phyloP scores from a whole-genome alignment of 2,329 filamentous ascomycete genomes.

The Ophiostoma angusticollis region DNA sequence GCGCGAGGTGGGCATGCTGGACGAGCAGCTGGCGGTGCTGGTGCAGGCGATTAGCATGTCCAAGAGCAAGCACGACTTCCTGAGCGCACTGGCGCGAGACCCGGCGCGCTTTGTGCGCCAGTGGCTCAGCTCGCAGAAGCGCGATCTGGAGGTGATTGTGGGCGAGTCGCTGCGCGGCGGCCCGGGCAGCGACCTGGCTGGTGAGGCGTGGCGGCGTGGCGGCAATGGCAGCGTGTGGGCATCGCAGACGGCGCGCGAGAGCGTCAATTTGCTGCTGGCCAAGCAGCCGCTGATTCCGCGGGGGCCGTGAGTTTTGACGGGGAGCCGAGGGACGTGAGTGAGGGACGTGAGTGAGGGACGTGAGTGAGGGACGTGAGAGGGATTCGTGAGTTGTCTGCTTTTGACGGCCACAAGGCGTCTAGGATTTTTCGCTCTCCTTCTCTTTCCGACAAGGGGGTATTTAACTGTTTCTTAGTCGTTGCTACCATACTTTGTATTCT shows the following conservation, averaged over 20 bases:
- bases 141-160: slow-evolving; percentile 77
- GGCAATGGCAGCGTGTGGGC: slow-evolving; percentile 43
- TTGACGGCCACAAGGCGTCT: no score
- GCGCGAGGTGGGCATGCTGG: slow-evolving; percentile 61
- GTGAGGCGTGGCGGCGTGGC: slow-evolving; percentile 57
- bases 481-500: no score
- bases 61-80: slow-evolving; percentile 84
- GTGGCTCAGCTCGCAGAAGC: slow-evolving; percentile 84
- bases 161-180: slow-evolving; percentile 62
- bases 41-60: slow-evolving; percentile 73
- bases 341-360: no score
- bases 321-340: no score
- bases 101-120: slow-evolving; percentile 72
- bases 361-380: no score
- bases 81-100: slow-evolving; percentile 63
- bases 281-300: slow-evolving; percentile 29
- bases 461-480: no score
- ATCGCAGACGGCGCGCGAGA: slow-evolving; percentile 47
- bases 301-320: slow-evolving; percentile 2
- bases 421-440: no score
- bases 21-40: slow-evolving; percentile 74
- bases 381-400: no score
- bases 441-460: no score
- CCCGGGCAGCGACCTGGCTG: slow-evolving; percentile 23
- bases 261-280: slow-evolving; percentile 47